Base-by-base conservation (phyloP, 306 rosid species). In the Senna siamea region DNA sequence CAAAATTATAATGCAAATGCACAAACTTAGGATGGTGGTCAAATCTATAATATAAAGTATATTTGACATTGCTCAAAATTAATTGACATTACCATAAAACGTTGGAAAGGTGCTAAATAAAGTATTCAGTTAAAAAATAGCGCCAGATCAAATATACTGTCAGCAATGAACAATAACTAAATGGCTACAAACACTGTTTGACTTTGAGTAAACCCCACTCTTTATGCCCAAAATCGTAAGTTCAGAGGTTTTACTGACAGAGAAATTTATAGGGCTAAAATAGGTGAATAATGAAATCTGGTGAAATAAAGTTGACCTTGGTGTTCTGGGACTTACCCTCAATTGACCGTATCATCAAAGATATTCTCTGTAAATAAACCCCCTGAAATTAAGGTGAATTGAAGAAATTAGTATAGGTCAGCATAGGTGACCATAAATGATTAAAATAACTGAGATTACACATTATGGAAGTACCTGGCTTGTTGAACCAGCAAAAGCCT, bases 311-410 rank as follows among this genome's bases (percentile, higher is more conserved):
- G 67, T 51, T 82, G 43, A 63, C 62, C n/a, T 59, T 59, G 7
- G 75, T 15, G 38, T 26, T 77, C 73, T 82, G 83, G 53, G 85
- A 77, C 73, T 77, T 77, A n/a, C 68, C 55, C 73, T 84, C 88
- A 86, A 74, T 62, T 47, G 11, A 7, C 12, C 8, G 9, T 18
- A 74, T 62, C 54, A 14, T 38, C 41, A 15, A 9, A 22, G 43
- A 15, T 20, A 74, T 62, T 74, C 22, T 38, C 6, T 20, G 53
- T 37, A 62, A 4, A 52, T 74, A n/a, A 74, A 63, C 63, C 72
- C 13, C 8, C 78, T 62, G 52, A 62, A 50, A 74, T 62, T 2
- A 13, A 13, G 23, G 11, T 61, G 57, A 7, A 44, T 3, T 1
- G 57, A 13, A 57, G 6, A 40, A 60, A 47, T 61, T 32, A 60